A percentile compares a stretch with the other conserved stretches of the same genome.
Conservation (phyloP, 2,329 filamentous ascomycete species). For the Lachnellula arida region DNA sequence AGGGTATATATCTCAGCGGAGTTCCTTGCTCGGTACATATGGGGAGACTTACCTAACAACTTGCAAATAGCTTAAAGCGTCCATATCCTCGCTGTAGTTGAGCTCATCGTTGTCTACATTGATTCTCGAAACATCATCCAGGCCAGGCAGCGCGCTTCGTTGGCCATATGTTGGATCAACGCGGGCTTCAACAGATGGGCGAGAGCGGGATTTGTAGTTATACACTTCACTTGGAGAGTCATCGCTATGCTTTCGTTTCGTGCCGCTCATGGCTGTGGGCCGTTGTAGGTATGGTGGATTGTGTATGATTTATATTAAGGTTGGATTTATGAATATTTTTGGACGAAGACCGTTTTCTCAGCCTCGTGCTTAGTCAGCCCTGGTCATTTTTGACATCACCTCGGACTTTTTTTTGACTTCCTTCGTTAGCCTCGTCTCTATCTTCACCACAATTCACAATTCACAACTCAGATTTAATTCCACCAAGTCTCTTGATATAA, state of each 20-base stretch:
- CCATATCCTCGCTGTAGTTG: slow-evolving; percentile 62
- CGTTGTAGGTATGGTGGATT: not conserved
- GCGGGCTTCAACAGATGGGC: slow-evolving; percentile 27
- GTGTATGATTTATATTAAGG: not conserved
- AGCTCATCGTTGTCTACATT: slow-evolving; percentile 47
- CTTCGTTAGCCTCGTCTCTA: not conserved
- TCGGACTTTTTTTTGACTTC: not conserved
- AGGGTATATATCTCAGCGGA: slow-evolving; percentile 37
- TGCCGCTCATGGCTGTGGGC: slow-evolving; percentile 11
- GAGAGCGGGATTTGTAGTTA: slow-evolving; percentile 20
- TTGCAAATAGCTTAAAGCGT: slow-evolving; percentile 63
- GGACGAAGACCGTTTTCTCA: not conserved
- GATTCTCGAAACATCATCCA: slow-evolving; percentile 41
- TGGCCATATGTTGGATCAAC: slow-evolving; percentile 66
- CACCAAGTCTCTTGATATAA: not conserved
- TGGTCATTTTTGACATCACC: not conserved
- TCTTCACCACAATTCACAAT: not conserved
- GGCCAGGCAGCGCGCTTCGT: slow-evolving; percentile 64
- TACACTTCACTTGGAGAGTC: slow-evolving; percentile 14
- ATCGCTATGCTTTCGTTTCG: slow-evolving; percentile 20
- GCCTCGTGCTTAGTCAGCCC: slow-evolving; percentile 10
- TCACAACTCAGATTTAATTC: not conserved
- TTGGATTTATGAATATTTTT: no score
- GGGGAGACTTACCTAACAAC: slow-evolving; percentile 59
- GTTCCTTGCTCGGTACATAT: slow-evolving; percentile 8